phyloP scores from a whole-genome alignment of 257 asterid genomes.

The Vinca minor region DNA sequence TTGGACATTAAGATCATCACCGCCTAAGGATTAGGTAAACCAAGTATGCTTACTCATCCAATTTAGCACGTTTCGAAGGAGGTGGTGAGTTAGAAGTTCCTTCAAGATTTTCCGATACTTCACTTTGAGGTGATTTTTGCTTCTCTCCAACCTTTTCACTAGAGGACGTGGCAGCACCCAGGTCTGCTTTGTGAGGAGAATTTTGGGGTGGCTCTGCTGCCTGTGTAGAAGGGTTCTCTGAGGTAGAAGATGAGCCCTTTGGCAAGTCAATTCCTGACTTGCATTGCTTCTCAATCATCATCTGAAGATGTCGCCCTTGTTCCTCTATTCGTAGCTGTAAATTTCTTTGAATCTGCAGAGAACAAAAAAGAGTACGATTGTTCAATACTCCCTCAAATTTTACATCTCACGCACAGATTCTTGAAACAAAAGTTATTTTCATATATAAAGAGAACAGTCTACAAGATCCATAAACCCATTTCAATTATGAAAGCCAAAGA shows the following conservation, averaged over 20 bases:
- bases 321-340: constrained; percentile 88
- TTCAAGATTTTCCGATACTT: constrained; percentile 23
- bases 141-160: constrained; percentile 29
- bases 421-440: not conserved
- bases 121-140: constrained; percentile 27
- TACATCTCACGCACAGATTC: not conserved
- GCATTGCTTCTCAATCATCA: constrained; percentile 91
- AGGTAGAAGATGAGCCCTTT: constrained; percentile 43
- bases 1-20: constrained; percentile 3
- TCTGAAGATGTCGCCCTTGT: constrained; percentile 72
- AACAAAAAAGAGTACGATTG: not conserved
- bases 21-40: constrained; percentile 6
- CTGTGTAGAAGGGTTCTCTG: constrained; percentile 35
- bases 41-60: constrained; percentile 25
- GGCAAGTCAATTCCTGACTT: constrained; percentile 44
- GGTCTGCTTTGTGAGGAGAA: constrained; percentile 28
- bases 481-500: constrained; percentile 13
- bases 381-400: not conserved
- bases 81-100: constrained; percentile 27
- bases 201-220: constrained; percentile 23
- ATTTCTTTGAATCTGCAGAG: constrained; percentile 79
- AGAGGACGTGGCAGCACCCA: constrained; percentile 10
- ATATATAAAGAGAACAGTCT: not conserved
- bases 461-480: not conserved
- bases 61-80: constrained; percentile 59